A percentile compares a stretch with the other conserved stretches of the same genome.
phyloP scores from a whole-genome alignment of 2,329 filamentous ascomycete genomes.

The Colletotrichum lupini region DNA sequence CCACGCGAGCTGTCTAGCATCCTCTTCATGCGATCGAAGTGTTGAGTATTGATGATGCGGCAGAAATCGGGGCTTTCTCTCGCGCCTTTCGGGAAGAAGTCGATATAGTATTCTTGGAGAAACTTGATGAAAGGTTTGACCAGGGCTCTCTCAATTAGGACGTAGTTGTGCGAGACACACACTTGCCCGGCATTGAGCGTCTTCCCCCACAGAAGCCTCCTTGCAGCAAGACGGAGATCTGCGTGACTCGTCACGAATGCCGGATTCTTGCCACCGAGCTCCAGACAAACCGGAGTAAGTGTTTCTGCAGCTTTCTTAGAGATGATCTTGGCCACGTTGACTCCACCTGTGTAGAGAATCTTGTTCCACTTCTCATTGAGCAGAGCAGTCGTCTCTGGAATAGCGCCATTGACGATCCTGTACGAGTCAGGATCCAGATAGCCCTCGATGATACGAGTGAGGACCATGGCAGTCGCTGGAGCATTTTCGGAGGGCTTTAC shows the following conservation, averaged over 20 bases:
- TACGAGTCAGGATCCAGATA: constrained; percentile 83
- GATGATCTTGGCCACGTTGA: constrained; percentile 86
- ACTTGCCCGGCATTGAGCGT: constrained; percentile 87
- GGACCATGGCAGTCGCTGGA: constrained; percentile 78
- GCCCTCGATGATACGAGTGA: constrained; percentile 81
- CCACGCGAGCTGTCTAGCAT: constrained; percentile 88
- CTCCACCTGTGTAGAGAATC: constrained; percentile 94
- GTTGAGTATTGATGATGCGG: constrained; percentile 82
- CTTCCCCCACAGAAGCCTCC: constrained; percentile 91
- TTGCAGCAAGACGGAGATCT: constrained; percentile 82
- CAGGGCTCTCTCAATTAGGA: constrained; percentile 81
- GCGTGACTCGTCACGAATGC: constrained; percentile 90
- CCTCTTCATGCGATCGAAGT: constrained; percentile 86
- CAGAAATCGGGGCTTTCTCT: constrained; percentile 80
- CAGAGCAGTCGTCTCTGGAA: constrained; percentile 83
- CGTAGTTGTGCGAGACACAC: constrained; percentile 94
- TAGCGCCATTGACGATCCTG: constrained; percentile 80
- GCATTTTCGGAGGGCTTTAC: constrained; percentile 92
- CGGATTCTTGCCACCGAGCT: constrained; percentile 92
- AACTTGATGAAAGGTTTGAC: constrained; percentile 78
- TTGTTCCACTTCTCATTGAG: constrained; percentile 96
- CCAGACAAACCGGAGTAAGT: constrained; percentile 87
- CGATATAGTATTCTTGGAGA: constrained; percentile 75
- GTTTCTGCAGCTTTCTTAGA: constrained; percentile 89
- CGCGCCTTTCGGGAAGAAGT: constrained; percentile 87